Conservation (phyloP, 2,329 filamentous ascomycete species). For the Ambrosiella beaveri region DNA sequence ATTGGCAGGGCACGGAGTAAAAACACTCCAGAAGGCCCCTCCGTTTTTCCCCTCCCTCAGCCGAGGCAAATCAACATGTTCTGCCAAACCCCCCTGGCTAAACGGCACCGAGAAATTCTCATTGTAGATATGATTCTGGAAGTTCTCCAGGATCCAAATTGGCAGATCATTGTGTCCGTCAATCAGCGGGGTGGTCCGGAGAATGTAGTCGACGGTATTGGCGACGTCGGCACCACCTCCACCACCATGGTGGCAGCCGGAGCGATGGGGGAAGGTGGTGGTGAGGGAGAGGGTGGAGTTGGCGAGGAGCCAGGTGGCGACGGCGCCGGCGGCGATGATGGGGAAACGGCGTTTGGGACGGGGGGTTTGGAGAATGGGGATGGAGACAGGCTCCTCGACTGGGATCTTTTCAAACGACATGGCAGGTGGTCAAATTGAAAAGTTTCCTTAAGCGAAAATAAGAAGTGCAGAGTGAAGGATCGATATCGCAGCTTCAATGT, state of each 20-base stretch:
- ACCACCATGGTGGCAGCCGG: not conserved
- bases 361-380: too few relatives aligned
- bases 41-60: slow-evolving; percentile 55
- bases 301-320: not conserved
- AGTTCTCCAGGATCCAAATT: slow-evolving; percentile 48
- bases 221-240: too few relatives aligned
- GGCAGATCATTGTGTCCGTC: slow-evolving; percentile 86
- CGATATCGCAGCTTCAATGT: too few relatives aligned
- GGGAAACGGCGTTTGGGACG: too few relatives aligned
- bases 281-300: not conserved
- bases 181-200: slow-evolving; percentile 20
- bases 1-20: slow-evolving; percentile 55
- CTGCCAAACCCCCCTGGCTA: slow-evolving; percentile 46
- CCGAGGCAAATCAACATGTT: slow-evolving; percentile 66
- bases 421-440: too few relatives aligned
- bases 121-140: slow-evolving; percentile 62
- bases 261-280: not conserved
- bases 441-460: too few relatives aligned
- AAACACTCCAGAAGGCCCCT: slow-evolving; percentile 90
- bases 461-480: too few relatives aligned
- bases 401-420: too few relatives aligned
- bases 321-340: too few relatives aligned
- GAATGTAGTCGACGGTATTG: slow-evolving; percentile 2
- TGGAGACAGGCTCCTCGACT: too few relatives aligned
- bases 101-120: slow-evolving; percentile 59